Evolutionary conservation across 2,329 filamentous ascomycete species (phyloP).

Genomic region (Rugonectria rugulosa): DNA sequence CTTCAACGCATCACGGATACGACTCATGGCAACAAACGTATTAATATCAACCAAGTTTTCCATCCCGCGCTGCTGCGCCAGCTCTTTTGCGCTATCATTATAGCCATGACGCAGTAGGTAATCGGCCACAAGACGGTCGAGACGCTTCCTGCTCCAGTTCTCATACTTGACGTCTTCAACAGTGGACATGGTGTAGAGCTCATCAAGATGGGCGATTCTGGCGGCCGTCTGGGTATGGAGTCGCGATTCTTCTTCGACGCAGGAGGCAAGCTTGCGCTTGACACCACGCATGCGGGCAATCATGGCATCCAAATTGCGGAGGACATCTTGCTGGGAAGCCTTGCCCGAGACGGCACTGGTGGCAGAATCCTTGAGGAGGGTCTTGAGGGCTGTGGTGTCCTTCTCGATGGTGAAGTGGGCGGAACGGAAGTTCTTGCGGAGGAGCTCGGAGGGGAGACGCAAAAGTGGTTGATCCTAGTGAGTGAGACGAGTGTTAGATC

Average conservation of each 20-base stretch:
- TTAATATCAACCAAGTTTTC: conserved; percentile 86
- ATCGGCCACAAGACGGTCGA: conserved; percentile 90
- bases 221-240: conserved; percentile 79
- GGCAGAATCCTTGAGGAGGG: conserved; percentile 67
- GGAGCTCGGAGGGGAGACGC: conserved; percentile 89
- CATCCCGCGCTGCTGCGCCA: conserved; percentile 80
- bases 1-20: conserved; percentile 76
- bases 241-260: conserved; percentile 80
- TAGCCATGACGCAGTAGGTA: conserved; percentile 89
- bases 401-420: conserved; percentile 80
- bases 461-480: conserved; percentile 88
- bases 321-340: conserved; percentile 72
- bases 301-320: conserved; percentile 84
- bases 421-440: conserved; percentile 92
- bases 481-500: conserved; percentile 44
- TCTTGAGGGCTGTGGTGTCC: conserved; percentile 69
- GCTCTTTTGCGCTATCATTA: conserved; percentile 74
- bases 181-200: conserved; percentile 80
- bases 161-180: conserved; percentile 95
- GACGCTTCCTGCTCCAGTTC: conserved; percentile 80
- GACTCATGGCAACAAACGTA: conserved; percentile 83
- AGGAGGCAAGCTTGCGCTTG: conserved; percentile 82
- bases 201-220: conserved; percentile 80
- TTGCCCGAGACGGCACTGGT: conserved; percentile 71
- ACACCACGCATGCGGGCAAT: conserved; percentile 83